Evolutionary conservation across 2,329 filamentous ascomycete species (phyloP).

Genomic region (Ophiosphaerella herpotricha): DNA sequence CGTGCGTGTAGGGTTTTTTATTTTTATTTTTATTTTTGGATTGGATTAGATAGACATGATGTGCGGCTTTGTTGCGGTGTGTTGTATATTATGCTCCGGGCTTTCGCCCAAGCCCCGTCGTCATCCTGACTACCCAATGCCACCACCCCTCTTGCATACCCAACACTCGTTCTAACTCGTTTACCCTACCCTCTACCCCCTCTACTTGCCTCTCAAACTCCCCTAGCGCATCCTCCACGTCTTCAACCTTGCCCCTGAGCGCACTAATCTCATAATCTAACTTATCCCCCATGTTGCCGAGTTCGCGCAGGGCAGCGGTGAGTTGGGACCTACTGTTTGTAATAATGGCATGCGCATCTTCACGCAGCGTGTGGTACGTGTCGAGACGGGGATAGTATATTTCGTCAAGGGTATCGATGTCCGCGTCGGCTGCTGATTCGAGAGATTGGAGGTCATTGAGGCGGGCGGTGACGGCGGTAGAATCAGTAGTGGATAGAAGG

Average conservation of each 20-base stretch:
- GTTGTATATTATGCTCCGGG: neutral
- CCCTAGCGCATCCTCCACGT: constrained; percentile 80
- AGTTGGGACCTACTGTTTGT: constrained; percentile 70
- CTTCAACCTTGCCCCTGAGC: constrained; percentile 78
- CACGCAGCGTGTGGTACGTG: constrained; percentile 69
- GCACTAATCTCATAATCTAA: constrained; percentile 89
- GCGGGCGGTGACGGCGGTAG: constrained; percentile 65
- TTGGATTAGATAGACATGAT: no score
- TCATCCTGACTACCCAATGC: constrained; percentile 35
- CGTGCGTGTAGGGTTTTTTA: no score
- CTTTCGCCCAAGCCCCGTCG: constrained; percentile 30
- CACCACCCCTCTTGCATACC: constrained; percentile 43
- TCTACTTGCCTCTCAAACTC: constrained; percentile 74
- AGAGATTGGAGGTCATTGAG: constrained; percentile 62
- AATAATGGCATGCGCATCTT: constrained; percentile 70
- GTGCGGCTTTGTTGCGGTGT: no score
- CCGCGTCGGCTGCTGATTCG: constrained; percentile 63
- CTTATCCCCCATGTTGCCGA: constrained; percentile 81
- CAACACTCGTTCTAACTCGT: constrained; percentile 63
- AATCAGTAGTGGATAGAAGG: constrained; percentile 58
- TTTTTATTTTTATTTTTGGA: no score
- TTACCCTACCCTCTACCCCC: constrained; percentile 48
- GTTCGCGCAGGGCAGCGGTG: constrained; percentile 73
- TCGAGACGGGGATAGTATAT: constrained; percentile 74
- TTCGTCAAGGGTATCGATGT: constrained; percentile 67